Evolutionary conservation across 495 filamentous ascomycete species (phyloP).

Genomic region (Lasiosphaeria miniovina): DNA sequence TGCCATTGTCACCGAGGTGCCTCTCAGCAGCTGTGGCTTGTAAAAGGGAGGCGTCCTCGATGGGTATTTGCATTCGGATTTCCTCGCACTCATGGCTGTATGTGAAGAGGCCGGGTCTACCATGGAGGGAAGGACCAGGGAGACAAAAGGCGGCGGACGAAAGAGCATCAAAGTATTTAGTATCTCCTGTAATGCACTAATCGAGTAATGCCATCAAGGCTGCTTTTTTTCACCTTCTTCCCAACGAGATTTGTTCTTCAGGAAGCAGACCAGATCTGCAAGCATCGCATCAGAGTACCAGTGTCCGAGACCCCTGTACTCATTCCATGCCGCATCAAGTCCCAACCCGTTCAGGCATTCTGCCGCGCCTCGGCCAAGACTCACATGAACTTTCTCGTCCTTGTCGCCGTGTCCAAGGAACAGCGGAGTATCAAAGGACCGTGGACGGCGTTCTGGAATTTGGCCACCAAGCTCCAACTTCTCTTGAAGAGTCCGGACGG

Average conservation of each 20-base stretch:
- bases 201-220: background rate
- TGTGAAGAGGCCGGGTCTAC: too few species aligned
- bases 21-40: constrained; percentile 28
- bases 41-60: background rate
- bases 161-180: background rate
- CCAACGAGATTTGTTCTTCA: constrained; percentile 13
- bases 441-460: background rate
- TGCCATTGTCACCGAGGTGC: constrained; percentile 48
- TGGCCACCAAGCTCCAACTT: constrained; percentile 19
- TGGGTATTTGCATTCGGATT: too few species aligned
- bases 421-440: constrained; percentile 29
- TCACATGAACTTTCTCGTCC: constrained; percentile 44
- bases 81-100: too few species aligned
- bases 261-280: constrained; percentile 43
- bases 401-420: constrained; percentile 53
- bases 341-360: constrained; percentile 32
- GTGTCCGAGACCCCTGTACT: constrained; percentile 48
- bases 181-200: background rate
- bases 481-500: constrained; percentile 20
- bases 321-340: constrained; percentile 40
- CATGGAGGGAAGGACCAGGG: background rate
- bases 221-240: constrained; percentile 6
- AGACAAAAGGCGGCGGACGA: background rate
- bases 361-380: constrained; percentile 37
- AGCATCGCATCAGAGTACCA: constrained; percentile 53